Percentiles rank a stretch among this genome's conserved stretches.
phyloP scores from a whole-genome alignment of 2,329 filamentous ascomycete species.

The Paraphaeosphaeria sporulosa region DNA sequence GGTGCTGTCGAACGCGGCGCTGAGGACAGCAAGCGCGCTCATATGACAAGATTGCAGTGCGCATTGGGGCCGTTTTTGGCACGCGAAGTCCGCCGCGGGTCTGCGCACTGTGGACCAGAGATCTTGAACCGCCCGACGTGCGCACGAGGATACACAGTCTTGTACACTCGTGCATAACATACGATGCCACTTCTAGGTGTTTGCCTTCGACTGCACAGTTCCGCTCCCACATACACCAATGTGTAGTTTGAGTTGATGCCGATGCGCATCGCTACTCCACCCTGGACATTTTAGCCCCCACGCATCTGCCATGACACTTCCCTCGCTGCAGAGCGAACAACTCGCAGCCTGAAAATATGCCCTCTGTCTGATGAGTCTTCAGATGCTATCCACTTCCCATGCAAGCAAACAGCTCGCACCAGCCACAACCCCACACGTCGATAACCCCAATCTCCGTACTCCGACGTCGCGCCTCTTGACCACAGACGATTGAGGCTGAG shows the following conservation, averaged over 20 bases:
- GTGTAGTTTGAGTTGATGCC: no score
- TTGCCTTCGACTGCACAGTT: no score
- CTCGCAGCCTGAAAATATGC: no score
- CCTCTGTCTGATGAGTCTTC: no score
- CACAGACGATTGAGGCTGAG: background rate
- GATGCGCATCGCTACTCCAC: no score
- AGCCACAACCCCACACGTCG: background rate
- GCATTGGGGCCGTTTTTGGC: background rate
- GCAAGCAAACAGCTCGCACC: background rate
- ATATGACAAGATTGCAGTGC: background rate
- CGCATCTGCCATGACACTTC: no score
- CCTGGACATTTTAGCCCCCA: no score
- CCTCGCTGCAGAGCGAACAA: no score
- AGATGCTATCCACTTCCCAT: no score
- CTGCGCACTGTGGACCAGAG: background rate
- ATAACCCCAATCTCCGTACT: conserved; percentile 8
- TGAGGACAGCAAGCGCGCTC: background rate
- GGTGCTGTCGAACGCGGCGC: background rate
- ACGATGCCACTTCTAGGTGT: no score
- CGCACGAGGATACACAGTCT: background rate
- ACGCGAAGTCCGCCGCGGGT: background rate
- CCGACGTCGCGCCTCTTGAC: background rate
- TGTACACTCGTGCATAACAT: no score
- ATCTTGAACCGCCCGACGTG: background rate
- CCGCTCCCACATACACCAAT: no score